phyloP scores from a whole-genome alignment of 306 rosid genomes.

The Fragaria iinumae region DNA sequence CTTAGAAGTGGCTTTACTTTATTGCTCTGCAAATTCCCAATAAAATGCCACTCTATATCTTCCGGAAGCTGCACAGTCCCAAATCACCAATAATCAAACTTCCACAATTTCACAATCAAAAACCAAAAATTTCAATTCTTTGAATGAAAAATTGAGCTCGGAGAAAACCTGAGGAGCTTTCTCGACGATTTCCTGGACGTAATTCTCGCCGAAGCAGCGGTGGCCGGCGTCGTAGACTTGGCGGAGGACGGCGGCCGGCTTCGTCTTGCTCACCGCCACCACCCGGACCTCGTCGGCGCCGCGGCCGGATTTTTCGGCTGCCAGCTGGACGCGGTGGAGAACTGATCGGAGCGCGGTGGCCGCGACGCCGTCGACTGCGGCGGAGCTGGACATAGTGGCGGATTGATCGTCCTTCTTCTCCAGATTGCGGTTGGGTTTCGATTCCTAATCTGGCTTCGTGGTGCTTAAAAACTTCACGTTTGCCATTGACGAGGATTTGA shows the following conservation, averaged over 20 bases:
- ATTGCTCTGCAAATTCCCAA: constrained; percentile 89
- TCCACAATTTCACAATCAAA: not conserved
- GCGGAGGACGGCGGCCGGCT: constrained; percentile 56
- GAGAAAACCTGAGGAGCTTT: constrained; percentile 74
- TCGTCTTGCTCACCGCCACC: constrained; percentile 90
- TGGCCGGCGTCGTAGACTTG: constrained; percentile 89
- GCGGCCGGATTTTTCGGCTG: constrained; percentile 62
- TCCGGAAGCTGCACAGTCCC: constrained; percentile 68
- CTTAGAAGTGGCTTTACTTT: constrained; percentile 81
- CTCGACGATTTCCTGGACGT: constrained; percentile 76
- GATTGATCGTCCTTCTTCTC: constrained; percentile 9
- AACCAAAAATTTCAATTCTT: not conserved
- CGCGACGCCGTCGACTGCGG: constrained; percentile 37
- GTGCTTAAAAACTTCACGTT: not conserved
- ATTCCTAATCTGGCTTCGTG: not conserved
- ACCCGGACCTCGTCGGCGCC: constrained; percentile 48
- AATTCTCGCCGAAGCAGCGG: constrained; percentile 88
- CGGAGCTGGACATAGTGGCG: constrained; percentile 41
- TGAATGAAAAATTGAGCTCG: not conserved
- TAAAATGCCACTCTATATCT: constrained; percentile 87
- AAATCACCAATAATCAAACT: not conserved
- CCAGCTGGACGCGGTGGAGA: constrained; percentile 54
- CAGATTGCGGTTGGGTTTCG: constrained; percentile 13
- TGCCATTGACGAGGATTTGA: not conserved
- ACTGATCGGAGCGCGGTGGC: constrained; percentile 53